Evolutionary conservation across 176 grass and related monocot species (phyloP).

Genomic region (Urochloa ruziziensis): DNA sequence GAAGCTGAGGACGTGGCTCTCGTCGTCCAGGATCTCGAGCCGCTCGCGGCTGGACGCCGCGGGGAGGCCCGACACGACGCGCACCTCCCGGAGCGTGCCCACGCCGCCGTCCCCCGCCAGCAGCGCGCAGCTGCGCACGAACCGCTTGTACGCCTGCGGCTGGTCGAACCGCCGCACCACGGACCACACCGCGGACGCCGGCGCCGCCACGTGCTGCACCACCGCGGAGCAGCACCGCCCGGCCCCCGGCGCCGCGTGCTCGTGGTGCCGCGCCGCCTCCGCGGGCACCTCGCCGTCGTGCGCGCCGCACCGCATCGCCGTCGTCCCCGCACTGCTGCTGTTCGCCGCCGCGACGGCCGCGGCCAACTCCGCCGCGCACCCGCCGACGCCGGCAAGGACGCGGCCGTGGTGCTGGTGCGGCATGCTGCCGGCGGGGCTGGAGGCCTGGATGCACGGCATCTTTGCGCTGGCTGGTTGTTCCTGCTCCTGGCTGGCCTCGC

Average conservation of each 20-base stretch:
- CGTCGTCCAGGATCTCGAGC: conserved; percentile 94
- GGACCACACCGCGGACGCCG: conserved; percentile 73
- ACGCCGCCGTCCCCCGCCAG: conserved; percentile 79
- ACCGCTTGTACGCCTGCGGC: conserved; percentile 91
- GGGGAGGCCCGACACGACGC: conserved; percentile 83
- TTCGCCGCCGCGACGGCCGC: background rate
- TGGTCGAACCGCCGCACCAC: conserved; percentile 92
- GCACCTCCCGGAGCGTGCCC: conserved; percentile 88
- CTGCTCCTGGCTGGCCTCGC: background rate
- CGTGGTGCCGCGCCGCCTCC: conserved; percentile 77
- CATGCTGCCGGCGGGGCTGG: conserved; percentile 52
- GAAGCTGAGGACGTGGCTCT: conserved; percentile 89
- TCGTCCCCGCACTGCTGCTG: background rate
- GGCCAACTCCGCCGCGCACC: conserved; percentile 31
- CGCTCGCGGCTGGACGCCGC: conserved; percentile 79
- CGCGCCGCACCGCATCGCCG: conserved; percentile 31
- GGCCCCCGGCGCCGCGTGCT: conserved; percentile 46
- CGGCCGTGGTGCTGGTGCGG: conserved; percentile 50
- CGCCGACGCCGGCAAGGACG: conserved; percentile 28
- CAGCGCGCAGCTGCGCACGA: conserved; percentile 83
- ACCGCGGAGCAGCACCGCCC: conserved; percentile 85
- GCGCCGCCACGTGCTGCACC: conserved; percentile 80
- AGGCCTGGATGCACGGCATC: conserved; percentile 71
- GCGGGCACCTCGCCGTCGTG: conserved; percentile 57
- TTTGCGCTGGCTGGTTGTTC: background rate